phyloP scores from a whole-genome alignment of 257 asterid species.

The Marsdenia floribunda region DNA sequence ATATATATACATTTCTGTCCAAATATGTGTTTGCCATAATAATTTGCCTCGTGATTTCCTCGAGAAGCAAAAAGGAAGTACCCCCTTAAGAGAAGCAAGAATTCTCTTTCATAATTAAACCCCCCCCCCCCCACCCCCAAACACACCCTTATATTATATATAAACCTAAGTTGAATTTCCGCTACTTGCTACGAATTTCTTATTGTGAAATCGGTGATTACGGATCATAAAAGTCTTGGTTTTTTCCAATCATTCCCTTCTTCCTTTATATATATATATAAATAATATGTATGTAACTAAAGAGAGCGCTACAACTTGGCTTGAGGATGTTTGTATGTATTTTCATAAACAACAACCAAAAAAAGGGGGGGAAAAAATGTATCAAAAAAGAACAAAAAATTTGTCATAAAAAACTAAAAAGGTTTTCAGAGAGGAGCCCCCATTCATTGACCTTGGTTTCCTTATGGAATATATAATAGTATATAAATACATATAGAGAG shows the following conservation, averaged over 20 bases:
- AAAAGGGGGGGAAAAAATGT: background rate
- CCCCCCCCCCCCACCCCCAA: slow-evolving; percentile 6
- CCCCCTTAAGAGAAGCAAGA: background rate
- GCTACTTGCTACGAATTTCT: slow-evolving; percentile 10
- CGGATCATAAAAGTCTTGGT: slow-evolving; percentile 22
- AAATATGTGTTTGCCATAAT: too few species aligned
- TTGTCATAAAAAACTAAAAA: slow-evolving; percentile 22
- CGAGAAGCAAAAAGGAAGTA: background rate
- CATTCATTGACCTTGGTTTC: slow-evolving; percentile 70
- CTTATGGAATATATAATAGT: slow-evolving; percentile 25
- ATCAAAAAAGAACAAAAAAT: slow-evolving; percentile 12
- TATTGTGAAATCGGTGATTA: slow-evolving; percentile 30
- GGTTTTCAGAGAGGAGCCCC: slow-evolving; percentile 34
- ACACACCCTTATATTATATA: too few species aligned
- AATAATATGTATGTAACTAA: slow-evolving; percentile 1
- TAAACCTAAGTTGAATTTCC: slow-evolving; percentile 19
- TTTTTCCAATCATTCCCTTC: slow-evolving; percentile 23
- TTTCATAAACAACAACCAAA: background rate
- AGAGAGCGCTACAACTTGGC: slow-evolving; percentile 20
- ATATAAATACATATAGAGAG: background rate
- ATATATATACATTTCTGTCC: too few species aligned
- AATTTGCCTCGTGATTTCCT: slow-evolving; percentile 2
- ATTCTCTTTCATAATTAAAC: background rate
- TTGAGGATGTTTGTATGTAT: slow-evolving; percentile 11
- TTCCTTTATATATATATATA: background rate